Base-by-base conservation (phyloP, 225 moss, liverwort and hornwort genomes). In the Sphagnum tenellum region DNA sequence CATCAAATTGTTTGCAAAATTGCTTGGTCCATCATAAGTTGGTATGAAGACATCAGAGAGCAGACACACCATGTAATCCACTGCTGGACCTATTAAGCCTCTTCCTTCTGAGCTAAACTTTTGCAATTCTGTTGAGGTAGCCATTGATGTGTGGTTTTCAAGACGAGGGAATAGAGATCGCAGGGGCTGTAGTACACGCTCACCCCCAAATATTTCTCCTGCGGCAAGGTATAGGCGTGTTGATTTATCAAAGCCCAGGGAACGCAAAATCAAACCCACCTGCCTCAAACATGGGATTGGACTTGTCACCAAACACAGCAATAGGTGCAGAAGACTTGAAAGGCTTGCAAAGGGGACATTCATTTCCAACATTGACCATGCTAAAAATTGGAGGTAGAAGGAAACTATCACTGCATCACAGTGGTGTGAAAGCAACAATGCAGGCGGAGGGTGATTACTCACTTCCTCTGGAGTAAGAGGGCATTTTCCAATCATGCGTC, bases 391-490 rank as follows among this genome's bases (percentile, higher is more conserved):
- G 5, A 56, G 12, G 7, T 8, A 67, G 4, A 5, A 29, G 48
- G 8, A 5, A 10, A 12, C 6, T 10, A 13, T 10, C 10, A 11
- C 53, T 11, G 49, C 9, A 52, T 53, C 12, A 0, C 51, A 48
- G 9, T 55, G 13, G 12, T 53, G 0, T 9, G 10, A 44, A 9
- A 9, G 0, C 6, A 52, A 52, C 9, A 9, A 52, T 5, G 52
- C 29, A 29, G 52, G 52, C 2, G 9, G 9, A 52, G 68, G 49
- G 14, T 7, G 49, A 44, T 45, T 62, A 69, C 79, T 10, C 68
- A 93, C 93, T 82, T 90, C 90, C 64, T 81, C 72, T 76, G 90
- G 89, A 76, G 89, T 89, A 50, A 89, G 85, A 64, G 90, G 89
- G 48, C 93, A 93, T 76, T 90, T 81, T 55, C 93, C 89, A 56